Conservation (phyloP, 768 basidiomycete species). For the Saitozyma sp. region DNA sequence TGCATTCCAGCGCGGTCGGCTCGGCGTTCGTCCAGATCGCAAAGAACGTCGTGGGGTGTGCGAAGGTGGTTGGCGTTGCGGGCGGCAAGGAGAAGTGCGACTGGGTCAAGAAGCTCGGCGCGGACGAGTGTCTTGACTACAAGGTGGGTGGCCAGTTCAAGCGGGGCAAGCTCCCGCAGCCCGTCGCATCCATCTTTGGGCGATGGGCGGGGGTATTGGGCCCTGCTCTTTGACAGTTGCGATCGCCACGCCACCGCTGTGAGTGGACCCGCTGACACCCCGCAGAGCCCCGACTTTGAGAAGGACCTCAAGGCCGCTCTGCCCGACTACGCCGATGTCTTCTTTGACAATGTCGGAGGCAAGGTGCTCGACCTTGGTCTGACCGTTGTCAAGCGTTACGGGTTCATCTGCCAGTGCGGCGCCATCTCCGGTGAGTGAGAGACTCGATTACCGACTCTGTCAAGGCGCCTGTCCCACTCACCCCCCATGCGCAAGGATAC, state of each 20-base stretch:
- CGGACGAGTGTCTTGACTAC: slow-evolving; percentile 52
- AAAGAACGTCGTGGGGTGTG: slow-evolving; percentile 46
- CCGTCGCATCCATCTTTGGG: too few species aligned
- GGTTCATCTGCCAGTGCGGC: slow-evolving; percentile 27
- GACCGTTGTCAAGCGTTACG: slow-evolving; percentile 20
- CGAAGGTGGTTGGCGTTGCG: slow-evolving; percentile 47
- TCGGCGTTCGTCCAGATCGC: slow-evolving; percentile 38
- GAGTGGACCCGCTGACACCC: too few species aligned
- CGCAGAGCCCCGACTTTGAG: slow-evolving; percentile 4
- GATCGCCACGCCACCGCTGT: too few species aligned
- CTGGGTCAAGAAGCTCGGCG: slow-evolving; percentile 50
- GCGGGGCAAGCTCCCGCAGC: too few species aligned
- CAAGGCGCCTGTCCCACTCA: not conserved
- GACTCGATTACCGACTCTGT: not conserved
- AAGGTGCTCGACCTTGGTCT: slow-evolving; percentile 27
- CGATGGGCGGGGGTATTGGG: too few species aligned
- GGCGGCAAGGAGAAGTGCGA: slow-evolving; percentile 48
- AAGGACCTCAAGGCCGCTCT: slow-evolving; percentile 15
- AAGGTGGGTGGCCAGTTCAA: slow-evolving; percentile 8
- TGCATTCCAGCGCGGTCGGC: slow-evolving; percentile 25
- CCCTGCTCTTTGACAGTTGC: too few species aligned
- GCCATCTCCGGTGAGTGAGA: slow-evolving; percentile 22
- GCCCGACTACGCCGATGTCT: slow-evolving; percentile 25
- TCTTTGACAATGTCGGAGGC: slow-evolving; percentile 43
- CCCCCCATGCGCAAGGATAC: too few species aligned